phyloP scores from a whole-genome alignment of 306 rosid species.

The Aeschynomene evenia region DNA sequence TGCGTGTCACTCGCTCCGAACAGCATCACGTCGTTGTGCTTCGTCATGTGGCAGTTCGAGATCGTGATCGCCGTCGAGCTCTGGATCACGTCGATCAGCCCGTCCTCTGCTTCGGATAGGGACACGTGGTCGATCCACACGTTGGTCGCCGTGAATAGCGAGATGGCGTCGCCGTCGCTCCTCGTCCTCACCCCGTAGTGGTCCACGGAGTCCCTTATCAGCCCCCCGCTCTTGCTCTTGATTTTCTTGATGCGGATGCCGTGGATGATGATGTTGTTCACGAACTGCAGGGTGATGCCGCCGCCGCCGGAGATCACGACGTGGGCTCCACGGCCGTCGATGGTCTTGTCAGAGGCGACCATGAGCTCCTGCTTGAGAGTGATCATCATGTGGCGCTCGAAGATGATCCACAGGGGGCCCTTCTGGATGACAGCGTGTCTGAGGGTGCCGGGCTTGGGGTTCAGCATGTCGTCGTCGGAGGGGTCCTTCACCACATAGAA shows the following conservation, averaged over 20 bases:
- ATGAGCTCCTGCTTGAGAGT: conserved; percentile 43
- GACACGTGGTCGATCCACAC: conserved; percentile 72
- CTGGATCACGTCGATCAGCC: conserved; percentile 53
- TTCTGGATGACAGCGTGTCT: conserved; percentile 46
- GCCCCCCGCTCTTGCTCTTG: conserved; percentile 31
- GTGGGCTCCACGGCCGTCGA: conserved; percentile 66
- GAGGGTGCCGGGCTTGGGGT: conserved; percentile 60
- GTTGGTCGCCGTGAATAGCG: conserved; percentile 48
- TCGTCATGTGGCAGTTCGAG: conserved; percentile 63
- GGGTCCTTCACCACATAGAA: conserved; percentile 49
- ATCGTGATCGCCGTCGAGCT: conserved; percentile 66
- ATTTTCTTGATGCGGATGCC: conserved; percentile 41
- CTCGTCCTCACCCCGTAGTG: conserved; percentile 41
- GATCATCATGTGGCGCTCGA: conserved; percentile 50
- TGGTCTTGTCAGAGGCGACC: conserved; percentile 56
- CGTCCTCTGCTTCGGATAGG: conserved; percentile 54
- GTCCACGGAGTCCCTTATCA: conserved; percentile 41
- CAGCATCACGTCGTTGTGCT: conserved; percentile 67
- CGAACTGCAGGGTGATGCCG: conserved; percentile 50
- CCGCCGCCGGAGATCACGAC: conserved; percentile 55
- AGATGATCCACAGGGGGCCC: conserved; percentile 64
- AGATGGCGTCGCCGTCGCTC: conserved; percentile 65
- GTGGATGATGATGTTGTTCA: conserved; percentile 54
- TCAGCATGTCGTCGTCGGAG: conserved; percentile 33
- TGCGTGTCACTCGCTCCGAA: conserved; percentile 54